Evolutionary conservation across 352 stramenopile species (phyloP), one percentile per base, ranked within the genome.

Genomic region (Globisporangium iwayamae): DNA sequence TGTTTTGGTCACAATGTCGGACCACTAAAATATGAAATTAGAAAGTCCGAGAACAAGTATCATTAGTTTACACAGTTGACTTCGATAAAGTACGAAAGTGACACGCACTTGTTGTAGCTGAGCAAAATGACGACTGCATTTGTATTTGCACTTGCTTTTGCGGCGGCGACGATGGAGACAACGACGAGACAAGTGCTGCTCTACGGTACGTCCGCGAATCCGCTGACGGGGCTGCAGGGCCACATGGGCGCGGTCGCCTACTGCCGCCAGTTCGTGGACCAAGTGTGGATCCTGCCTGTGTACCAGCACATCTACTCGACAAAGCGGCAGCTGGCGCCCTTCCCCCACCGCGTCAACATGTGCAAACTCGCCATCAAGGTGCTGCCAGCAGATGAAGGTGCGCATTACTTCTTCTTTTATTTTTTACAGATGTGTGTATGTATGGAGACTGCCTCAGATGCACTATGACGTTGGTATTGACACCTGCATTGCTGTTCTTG

Each of bases 261-360:
- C 66, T 91, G 76, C 56, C 75, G 69, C 11, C 28, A 61, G 28
- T 58, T 85, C 38, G 94, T 90, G 55, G 89, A 96, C 61, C 83
- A 96, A 70, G 74, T 97, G 41, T 97, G 89, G 89, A 60, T 97
- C n/a, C 55, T 96, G 56, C 89, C 89, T 10, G 89, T 97, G 59
- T 96, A 91, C 67, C 83, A 90, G 62, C 89, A 97, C 72, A 96
- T 96, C 60, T 96, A 91, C 70, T 79, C 74, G 25, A 83, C 61
- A 58, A 97, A 97, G 74, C 74, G 76, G 39, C 56, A 82, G 48
- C 79, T 97, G 50, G 87, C 81, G 39, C 67, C 78, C 3, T 96
- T 96, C 69, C 60, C 79, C 4, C 71, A 95, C 60, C 84, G 89
- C 60, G 57, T 96, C 28, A 57, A 63, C 16, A 91, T 97, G 84